A percentile compares a stretch with the other conserved stretches of the same genome.
Conservation (phyloP, 139 green algal species). For the Eudorina sp. region DNA sequence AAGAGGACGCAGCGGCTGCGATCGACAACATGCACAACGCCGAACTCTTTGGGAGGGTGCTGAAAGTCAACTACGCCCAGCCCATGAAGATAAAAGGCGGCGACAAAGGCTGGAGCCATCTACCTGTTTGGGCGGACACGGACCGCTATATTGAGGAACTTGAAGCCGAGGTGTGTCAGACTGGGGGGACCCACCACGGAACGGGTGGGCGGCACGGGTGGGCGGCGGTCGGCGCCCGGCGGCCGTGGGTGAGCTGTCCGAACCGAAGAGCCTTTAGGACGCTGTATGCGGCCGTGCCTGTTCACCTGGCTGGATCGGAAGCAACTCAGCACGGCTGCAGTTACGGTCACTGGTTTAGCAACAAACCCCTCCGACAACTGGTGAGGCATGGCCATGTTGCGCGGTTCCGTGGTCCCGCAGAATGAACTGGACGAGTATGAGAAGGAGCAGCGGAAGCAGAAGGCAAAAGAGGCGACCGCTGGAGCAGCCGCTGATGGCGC, state of each 20-base stretch:
- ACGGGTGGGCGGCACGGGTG: too few relatives aligned
- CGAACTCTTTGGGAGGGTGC: conserved; percentile 75
- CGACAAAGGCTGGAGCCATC: conserved; percentile 85
- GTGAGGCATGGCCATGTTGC: too few relatives aligned
- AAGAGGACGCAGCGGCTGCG: conserved; percentile 91
- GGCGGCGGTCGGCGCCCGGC: too few relatives aligned
- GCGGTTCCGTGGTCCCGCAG: too few relatives aligned
- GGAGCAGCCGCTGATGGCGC: neutral
- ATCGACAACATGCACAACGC: conserved; percentile 99
- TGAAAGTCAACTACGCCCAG: conserved; percentile 93
- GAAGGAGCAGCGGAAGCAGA: conserved; percentile 63
- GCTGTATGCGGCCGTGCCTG: too few relatives aligned
- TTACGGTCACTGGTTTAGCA: too few relatives aligned
- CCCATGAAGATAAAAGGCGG: conserved; percentile 95
- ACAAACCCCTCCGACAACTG: too few relatives aligned
- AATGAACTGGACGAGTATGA: conserved; percentile 53
- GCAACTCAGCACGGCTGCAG: too few relatives aligned
- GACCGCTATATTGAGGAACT: conserved; percentile 58
- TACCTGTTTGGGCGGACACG: conserved; percentile 82
- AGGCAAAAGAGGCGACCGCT: conserved; percentile 44
- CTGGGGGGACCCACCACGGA: too few relatives aligned
- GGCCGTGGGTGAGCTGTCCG: too few relatives aligned
- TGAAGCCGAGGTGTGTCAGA: conserved; percentile 36
- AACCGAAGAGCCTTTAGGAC: too few relatives aligned
- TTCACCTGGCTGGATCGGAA: too few relatives aligned